Evolutionary conservation across 2,329 filamentous ascomycete species (phyloP).

Genomic region (Pestalotiopsis sp.): DNA sequence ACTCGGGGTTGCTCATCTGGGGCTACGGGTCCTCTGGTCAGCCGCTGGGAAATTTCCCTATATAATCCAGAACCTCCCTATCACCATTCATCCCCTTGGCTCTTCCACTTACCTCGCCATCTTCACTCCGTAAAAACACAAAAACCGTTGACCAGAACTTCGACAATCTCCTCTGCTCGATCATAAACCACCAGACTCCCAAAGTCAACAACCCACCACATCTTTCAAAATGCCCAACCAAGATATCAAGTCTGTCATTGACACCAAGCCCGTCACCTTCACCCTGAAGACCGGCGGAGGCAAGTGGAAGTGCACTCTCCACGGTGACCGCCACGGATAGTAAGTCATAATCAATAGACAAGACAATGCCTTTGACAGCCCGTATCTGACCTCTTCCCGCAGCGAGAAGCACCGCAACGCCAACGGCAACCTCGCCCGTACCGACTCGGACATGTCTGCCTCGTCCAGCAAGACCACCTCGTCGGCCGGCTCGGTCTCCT

Average conservation of each 20-base stretch:
- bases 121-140: neutral
- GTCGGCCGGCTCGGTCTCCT: slow-evolving; percentile 7
- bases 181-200: neutral
- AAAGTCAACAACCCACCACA: neutral
- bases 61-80: neutral
- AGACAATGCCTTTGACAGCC: no score
- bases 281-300: slow-evolving; percentile 31
- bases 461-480: slow-evolving; percentile 18
- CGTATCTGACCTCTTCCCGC: neutral
- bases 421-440: slow-evolving; percentile 20
- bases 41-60: neutral
- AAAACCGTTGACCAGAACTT: neutral
- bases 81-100: neutral
- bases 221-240: slow-evolving; percentile 28
- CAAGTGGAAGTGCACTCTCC: slow-evolving; percentile 31
- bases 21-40: neutral
- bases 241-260: slow-evolving; percentile 27
- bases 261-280: slow-evolving; percentile 30
- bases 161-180: neutral
- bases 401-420: slow-evolving; percentile 12
- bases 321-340: slow-evolving; percentile 32
- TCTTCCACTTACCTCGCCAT: neutral
- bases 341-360: slow-evolving; percentile 22
- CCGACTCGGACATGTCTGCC: slow-evolving; percentile 28
- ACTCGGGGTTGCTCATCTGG: slow-evolving; percentile 4